Evolutionary conservation across 2,329 filamentous ascomycete species (phyloP).

Genomic region (Fusarium chaquense): DNA sequence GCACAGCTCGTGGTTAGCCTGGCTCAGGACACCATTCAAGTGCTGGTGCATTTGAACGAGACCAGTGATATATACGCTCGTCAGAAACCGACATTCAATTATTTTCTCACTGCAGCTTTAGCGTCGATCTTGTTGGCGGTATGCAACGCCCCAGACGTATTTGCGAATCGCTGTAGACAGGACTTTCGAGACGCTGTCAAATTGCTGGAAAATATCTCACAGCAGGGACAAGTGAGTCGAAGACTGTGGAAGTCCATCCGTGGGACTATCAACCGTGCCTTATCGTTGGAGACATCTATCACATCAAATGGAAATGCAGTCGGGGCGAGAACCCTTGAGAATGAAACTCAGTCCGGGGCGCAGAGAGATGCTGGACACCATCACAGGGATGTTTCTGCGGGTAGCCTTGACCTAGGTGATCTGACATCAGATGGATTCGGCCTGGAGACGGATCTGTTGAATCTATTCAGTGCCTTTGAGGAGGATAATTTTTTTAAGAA

Average conservation of each 20-base stretch:
- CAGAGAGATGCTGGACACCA: background rate
- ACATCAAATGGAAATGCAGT: background rate
- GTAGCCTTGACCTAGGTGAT: background rate
- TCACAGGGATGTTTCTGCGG: background rate
- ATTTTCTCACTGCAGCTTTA: background rate
- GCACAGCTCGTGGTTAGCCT: constrained; percentile 10
- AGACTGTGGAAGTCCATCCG: constrained; percentile 13
- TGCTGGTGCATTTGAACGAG: constrained; percentile 10
- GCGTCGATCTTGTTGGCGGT: constrained; percentile 13
- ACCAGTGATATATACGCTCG: constrained; percentile 17
- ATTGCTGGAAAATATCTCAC: background rate
- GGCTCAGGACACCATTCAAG: constrained; percentile 16
- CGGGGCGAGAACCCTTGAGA: background rate
- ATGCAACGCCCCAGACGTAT: constrained; percentile 11
- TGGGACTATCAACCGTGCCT: constrained; percentile 6
- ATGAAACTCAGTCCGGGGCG: background rate
- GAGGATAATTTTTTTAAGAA: background rate
- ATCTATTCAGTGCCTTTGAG: constrained; percentile 21
- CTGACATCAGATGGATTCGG: constrained; percentile 7
- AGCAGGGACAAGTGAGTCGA: constrained; percentile 2
- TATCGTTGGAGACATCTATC: background rate
- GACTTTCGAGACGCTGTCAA: constrained; percentile 8
- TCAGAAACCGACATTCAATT: constrained; percentile 12
- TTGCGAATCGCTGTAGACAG: constrained; percentile 7
- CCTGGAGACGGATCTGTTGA: constrained; percentile 11